Evolutionary conservation across 176 grass and related monocot species (phyloP).

Genomic region (Avena eriantha): DNA sequence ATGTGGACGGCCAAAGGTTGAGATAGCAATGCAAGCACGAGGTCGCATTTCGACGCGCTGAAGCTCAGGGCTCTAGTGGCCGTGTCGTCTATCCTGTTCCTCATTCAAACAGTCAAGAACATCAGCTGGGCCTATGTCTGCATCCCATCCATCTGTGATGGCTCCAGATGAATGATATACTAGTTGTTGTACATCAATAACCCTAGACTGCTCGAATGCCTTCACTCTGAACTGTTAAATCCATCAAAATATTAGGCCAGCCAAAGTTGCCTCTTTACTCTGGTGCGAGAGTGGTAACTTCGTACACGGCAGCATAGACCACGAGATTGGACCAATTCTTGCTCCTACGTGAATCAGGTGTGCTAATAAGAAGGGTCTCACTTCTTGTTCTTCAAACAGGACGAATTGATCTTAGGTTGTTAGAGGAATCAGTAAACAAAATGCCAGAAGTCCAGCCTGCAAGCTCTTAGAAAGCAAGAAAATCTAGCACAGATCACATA

Average conservation of each 20-base stretch:
- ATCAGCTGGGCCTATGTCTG: too few species aligned
- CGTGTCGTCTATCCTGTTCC: slow-evolving; percentile 38
- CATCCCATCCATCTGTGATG: too few species aligned
- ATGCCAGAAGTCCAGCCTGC: background rate
- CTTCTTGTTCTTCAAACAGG: background rate
- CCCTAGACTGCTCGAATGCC: too few species aligned
- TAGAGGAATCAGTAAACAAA: slow-evolving; percentile 16
- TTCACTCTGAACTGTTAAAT: background rate
- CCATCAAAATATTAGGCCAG: background rate
- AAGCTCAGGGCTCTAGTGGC: slow-evolving; percentile 39
- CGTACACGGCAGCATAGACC: background rate
- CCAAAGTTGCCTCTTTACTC: background rate
- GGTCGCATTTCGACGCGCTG: slow-evolving; percentile 45
- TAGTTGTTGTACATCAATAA: background rate
- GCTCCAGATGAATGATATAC: too few species aligned
- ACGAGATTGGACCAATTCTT: background rate
- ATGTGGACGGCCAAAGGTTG: slow-evolving; percentile 49
- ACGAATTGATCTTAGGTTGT: background rate
- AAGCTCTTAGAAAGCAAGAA: background rate
- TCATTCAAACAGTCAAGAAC: too few species aligned
- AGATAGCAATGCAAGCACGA: slow-evolving; percentile 36
- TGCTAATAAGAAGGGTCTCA: background rate
- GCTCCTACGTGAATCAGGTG: background rate
- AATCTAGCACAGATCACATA: slow-evolving; percentile 6
- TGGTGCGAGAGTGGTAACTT: background rate